A percentile compares a stretch with the other conserved stretches of the same genome.
Evolutionary conservation across 2,329 filamentous ascomycete genomes (phyloP).

Genomic region (Phoma sp.): DNA sequence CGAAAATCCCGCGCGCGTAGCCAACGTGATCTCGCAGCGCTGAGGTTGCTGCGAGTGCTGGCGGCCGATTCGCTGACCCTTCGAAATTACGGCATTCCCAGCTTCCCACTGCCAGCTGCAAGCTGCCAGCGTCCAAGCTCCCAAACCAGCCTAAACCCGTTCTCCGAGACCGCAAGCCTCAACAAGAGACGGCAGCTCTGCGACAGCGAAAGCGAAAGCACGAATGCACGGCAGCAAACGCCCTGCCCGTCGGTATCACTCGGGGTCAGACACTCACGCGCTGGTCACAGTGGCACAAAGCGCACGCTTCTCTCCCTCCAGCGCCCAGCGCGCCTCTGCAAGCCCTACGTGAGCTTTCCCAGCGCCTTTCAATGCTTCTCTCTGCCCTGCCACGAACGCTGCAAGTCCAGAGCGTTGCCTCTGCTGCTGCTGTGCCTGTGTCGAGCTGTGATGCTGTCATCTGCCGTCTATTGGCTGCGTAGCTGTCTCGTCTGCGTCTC

Average conservation of each 20-base stretch:
- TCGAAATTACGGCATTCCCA: slow-evolving; percentile 28
- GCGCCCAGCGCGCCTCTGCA: slow-evolving; percentile 4
- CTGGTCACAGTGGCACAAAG: slow-evolving; percentile 18
- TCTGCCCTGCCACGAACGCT: slow-evolving; percentile 10
- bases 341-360: background rate
- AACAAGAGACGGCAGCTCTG: slow-evolving; percentile 3
- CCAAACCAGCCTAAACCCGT: background rate
- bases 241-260: slow-evolving; percentile 1
- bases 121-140: slow-evolving; percentile 2
- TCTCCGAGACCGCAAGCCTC: slow-evolving; percentile 13
- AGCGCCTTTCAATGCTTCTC: slow-evolving; percentile 15
- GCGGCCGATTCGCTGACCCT: slow-evolving; percentile 24
- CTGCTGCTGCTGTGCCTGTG: slow-evolving; percentile 22
- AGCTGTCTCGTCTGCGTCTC: slow-evolving; percentile 43
- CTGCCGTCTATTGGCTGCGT: slow-evolving; percentile 31
- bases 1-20: slow-evolving; percentile 35
- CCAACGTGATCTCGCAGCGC: slow-evolving; percentile 34
- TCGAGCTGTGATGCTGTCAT: slow-evolving; percentile 12
- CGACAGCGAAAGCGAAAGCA: background rate
- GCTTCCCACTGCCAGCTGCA: background rate
- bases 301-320: slow-evolving; percentile 7
- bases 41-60: background rate
- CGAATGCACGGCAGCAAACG: background rate
- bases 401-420: slow-evolving; percentile 6
- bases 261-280: slow-evolving; percentile 9